phyloP scores from a whole-genome alignment of 2,329 filamentous ascomycete genomes.

The Aspergillus ustus region DNA sequence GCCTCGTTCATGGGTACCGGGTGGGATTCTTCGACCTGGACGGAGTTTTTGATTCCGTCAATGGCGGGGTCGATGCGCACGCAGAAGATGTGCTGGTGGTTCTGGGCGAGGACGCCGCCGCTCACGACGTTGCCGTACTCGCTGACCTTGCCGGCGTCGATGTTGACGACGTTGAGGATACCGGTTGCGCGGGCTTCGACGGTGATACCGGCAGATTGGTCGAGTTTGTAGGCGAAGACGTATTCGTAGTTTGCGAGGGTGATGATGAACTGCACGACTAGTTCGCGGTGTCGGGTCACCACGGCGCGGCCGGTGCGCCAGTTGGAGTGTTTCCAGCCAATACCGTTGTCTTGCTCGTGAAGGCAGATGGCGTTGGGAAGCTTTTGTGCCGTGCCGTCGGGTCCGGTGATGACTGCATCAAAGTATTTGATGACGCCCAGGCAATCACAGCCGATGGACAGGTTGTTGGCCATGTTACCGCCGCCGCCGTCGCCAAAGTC shows the following conservation, averaged over 20 bases:
- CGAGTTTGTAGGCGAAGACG: slow-evolving; percentile 55
- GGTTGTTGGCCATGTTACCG: slow-evolving; percentile 69
- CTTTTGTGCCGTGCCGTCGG: slow-evolving; percentile 58
- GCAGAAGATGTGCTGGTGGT: slow-evolving; percentile 78
- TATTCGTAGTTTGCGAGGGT: slow-evolving; percentile 60
- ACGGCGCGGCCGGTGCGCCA: slow-evolving; percentile 67
- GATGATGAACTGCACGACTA: slow-evolving; percentile 69
- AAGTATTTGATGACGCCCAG: slow-evolving; percentile 71
- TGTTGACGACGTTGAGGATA: slow-evolving; percentile 68
- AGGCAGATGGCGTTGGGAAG: slow-evolving; percentile 69
- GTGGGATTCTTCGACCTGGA: slow-evolving; percentile 62
- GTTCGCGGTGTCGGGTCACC: slow-evolving; percentile 63
- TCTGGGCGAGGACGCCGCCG: slow-evolving; percentile 67
- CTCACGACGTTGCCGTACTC: slow-evolving; percentile 70
- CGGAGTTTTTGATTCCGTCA: slow-evolving; percentile 59
- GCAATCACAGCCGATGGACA: slow-evolving; percentile 55
- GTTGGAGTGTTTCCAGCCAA: slow-evolving; percentile 72
- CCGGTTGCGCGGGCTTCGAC: slow-evolving; percentile 73
- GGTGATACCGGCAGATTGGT: slow-evolving; percentile 64
- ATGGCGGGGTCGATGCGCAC: slow-evolving; percentile 66
- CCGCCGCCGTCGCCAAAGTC: slow-evolving; percentile 73
- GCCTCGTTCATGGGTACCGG: slow-evolving; percentile 59
- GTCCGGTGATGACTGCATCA: slow-evolving; percentile 58
- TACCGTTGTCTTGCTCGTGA: slow-evolving; percentile 69
- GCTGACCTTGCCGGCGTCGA: slow-evolving; percentile 63